A percentile compares a stretch with the other conserved stretches of the same genome.
Conservation (phyloP, 169 alveolate species). For the Eimeria acervulina region DNA sequence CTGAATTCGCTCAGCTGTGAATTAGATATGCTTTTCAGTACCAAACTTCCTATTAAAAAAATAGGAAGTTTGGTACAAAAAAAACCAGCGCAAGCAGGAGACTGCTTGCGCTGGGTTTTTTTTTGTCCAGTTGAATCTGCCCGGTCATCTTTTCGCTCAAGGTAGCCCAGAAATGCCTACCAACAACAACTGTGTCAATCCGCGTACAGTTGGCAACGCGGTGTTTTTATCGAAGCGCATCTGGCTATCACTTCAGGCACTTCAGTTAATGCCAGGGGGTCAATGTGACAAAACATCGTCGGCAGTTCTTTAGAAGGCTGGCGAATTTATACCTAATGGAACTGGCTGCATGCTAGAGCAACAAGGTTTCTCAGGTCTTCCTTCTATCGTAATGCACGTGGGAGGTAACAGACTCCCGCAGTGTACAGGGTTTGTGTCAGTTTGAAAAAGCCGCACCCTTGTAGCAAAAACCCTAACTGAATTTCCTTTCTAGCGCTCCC, state of each 20-base stretch:
- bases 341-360: background rate
- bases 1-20: background rate
- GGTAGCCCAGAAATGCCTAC: background rate
- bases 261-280: background rate
- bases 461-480: background rate
- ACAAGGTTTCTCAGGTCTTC: background rate
- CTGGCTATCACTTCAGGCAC: background rate
- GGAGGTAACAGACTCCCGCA: no score
- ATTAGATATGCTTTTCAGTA: background rate
- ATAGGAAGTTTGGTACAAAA: no score
- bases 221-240: background rate
- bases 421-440: background rate
- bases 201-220: background rate
- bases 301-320: background rate
- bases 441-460: background rate
- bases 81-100: no score
- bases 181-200: background rate
- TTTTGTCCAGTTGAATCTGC: background rate
- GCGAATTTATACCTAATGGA: background rate
- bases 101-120: no score
- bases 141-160: background rate
- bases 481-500: background rate
- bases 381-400: background rate
- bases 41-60: no score
- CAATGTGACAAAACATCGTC: background rate